Conservation (phyloP, 106 monocot genomes). For the Dactylorhiza incarnata region DNA sequence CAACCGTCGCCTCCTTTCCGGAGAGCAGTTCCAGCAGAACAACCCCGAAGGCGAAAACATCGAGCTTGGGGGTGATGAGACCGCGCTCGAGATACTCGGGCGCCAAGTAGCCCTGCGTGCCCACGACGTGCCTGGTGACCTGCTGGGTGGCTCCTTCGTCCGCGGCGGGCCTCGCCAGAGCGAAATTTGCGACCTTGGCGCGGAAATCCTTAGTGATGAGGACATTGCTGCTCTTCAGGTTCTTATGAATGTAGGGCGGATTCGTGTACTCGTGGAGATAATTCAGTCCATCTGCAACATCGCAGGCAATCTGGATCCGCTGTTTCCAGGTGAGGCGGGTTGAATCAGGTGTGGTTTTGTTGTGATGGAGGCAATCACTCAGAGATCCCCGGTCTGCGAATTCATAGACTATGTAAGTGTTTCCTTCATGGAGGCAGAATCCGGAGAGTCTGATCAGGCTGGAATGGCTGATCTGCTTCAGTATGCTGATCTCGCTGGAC, state of each 20-base stretch:
- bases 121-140: constrained; percentile 73
- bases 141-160: constrained; percentile 18
- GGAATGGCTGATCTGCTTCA: constrained; percentile 73
- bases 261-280: constrained; percentile 74
- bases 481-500: constrained; percentile 55
- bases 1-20: constrained; percentile 45
- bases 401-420: constrained; percentile 86
- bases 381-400: constrained; percentile 69
- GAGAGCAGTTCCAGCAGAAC: constrained; percentile 74
- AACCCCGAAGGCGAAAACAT: constrained; percentile 85
- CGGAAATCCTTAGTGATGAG: constrained; percentile 53
- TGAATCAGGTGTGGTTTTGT: not conserved
- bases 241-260: constrained; percentile 74
- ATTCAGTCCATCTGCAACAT: constrained; percentile 72
- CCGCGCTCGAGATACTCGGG: constrained; percentile 93
- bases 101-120: constrained; percentile 77
- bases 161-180: constrained; percentile 38
- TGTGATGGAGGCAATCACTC: constrained; percentile 52
- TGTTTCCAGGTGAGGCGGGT: constrained; percentile 53
- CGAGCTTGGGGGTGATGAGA: constrained; percentile 68
- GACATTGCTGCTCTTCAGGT: constrained; percentile 75
- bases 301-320: constrained; percentile 63
- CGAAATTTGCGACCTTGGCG: constrained; percentile 67
- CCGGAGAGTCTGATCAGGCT: constrained; percentile 73
- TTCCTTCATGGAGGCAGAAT: constrained; percentile 56